Evolutionary conservation across 2,329 filamentous ascomycete genomes (phyloP), one percentile per base, ranked within the genome.

Genomic region (Botrytis galanthina): DNA sequence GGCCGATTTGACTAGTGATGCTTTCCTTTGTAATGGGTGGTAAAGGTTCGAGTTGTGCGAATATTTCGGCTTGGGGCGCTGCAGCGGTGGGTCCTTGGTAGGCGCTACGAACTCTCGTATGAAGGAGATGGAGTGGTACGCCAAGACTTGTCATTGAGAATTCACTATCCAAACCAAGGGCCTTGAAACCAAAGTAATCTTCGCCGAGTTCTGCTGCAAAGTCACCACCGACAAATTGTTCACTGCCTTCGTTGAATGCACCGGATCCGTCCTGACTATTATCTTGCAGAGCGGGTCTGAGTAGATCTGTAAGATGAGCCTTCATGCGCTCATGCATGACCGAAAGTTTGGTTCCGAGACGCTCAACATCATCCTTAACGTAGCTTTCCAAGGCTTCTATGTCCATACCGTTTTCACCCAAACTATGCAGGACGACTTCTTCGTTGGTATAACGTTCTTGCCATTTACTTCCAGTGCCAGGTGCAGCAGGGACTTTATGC

Each of bases 131-230:
- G 74, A 99, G 87, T 37, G 97, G 96, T 51, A 99, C 96, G 71
- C 93, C 95, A 75, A 98, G 89, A 77, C 92, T 92, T 46, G 95
- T 91, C 75, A 96, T 87, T 29, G 95, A 95, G 81, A 98, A 92
- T 81, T 99, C 96, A 78, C 91, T 92, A 79, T 97, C 94, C 73
- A 99, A 87, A 61, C 96, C 96, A 63, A 99, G 89, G 74, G 97
- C 95, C 81, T 94, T 95, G 88, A 99, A 98, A 42, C 96, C 96
- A 80, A 99, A 99, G 88, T 98, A 99, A 84, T 99, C 96, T 85
- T 99, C 96, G 75, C 95, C 95, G 20, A 99, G 92, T 78, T 99
- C 96, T 81, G 98, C 96, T 0, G 96, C 96, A 81, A 99, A 99
- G 82, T 99, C 96, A 75, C 96, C 96, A 63, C 93, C 94, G 66